Conservation (phyloP, 805 yeast genomes). For the Wickerhamiella australiensis region DNA sequence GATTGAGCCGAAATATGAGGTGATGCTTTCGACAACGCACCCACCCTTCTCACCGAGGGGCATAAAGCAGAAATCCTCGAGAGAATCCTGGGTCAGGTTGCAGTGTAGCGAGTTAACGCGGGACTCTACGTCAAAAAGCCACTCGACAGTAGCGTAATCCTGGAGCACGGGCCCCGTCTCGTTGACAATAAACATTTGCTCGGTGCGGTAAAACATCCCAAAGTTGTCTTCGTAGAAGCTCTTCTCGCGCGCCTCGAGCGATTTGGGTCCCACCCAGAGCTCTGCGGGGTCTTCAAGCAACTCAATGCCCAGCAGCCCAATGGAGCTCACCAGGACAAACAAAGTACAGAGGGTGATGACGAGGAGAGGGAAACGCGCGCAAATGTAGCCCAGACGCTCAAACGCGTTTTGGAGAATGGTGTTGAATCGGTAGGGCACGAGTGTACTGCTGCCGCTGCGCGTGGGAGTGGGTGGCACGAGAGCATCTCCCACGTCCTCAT, state of each 20-base stretch:
- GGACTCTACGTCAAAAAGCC: conserved; percentile 82
- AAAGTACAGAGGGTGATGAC: conserved; percentile 37
- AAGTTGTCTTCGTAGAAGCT: conserved; percentile 61
- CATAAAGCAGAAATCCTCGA: conserved; percentile 67
- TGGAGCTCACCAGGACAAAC: conserved; percentile 37
- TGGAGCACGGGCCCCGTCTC: conserved; percentile 56
- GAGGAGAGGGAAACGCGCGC: conserved; percentile 48
- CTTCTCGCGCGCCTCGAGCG: conserved; percentile 58
- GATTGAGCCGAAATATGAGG: conserved; percentile 74
- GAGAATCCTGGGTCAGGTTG: conserved; percentile 25
- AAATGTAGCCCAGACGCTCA: conserved; percentile 41
- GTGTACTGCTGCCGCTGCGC: not conserved
- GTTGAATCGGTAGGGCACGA: conserved; percentile 34
- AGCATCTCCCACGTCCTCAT: conserved; percentile 22
- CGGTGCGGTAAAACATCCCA: conserved; percentile 85
- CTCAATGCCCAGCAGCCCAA: conserved; percentile 40
- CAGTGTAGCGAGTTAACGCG: conserved; percentile 34
- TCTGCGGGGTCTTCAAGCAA: conserved; percentile 72
- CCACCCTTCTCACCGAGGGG: conserved; percentile 48
- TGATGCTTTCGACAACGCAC: conserved; percentile 77
- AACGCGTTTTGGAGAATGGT: conserved; percentile 38
- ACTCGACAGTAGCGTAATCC: conserved; percentile 50
- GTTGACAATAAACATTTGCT: conserved; percentile 66
- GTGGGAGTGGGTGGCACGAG: not conserved
- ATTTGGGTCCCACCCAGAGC: conserved; percentile 77